phyloP scores from a whole-genome alignment of 2,329 filamentous ascomycete genomes.

The Fusarium longipes region DNA sequence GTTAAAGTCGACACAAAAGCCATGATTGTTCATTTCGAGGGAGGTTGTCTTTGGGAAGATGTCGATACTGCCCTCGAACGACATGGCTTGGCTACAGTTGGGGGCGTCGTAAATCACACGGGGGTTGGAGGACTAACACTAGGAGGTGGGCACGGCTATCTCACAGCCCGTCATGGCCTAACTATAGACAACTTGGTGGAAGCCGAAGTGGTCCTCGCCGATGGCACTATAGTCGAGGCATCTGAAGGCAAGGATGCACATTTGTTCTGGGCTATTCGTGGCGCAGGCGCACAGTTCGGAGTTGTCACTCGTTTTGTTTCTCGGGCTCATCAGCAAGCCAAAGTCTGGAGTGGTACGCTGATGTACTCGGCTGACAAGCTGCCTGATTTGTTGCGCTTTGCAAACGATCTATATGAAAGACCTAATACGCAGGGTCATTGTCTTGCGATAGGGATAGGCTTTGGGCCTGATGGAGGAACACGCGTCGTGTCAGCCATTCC shows the following conservation, averaged over 20 bases:
- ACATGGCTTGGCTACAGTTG: conserved; percentile 66
- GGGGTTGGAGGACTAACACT: conserved; percentile 69
- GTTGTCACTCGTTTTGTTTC: conserved; percentile 54
- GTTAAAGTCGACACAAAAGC: conserved; percentile 59
- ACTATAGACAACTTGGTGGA: conserved; percentile 56
- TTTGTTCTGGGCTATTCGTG: conserved; percentile 62
- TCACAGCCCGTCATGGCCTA: conserved; percentile 66
- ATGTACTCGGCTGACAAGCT: conserved; percentile 44
- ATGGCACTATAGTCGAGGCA: conserved; percentile 51
- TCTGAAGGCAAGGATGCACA: conserved; percentile 56
- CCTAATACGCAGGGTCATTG: conserved; percentile 38
- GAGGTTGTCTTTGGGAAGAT: conserved; percentile 64
- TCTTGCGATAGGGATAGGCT: conserved; percentile 42
- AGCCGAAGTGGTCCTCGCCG: conserved; percentile 54
- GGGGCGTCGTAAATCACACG: conserved; percentile 71
- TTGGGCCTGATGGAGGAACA: conserved; percentile 22
- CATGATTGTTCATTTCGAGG: conserved; percentile 59
- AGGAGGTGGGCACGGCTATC: conserved; percentile 69
- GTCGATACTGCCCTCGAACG: conserved; percentile 62
- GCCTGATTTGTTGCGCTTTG: conserved; percentile 37
- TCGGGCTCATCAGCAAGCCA: conserved; percentile 44
- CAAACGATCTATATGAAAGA: conserved; percentile 39
- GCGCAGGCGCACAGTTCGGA: conserved; percentile 59
- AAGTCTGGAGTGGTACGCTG: conserved; percentile 49
- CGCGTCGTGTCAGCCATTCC: conserved; percentile 39